Conservation (phyloP, 805 yeast species). For the Cyberlindnera suaveolens region DNA sequence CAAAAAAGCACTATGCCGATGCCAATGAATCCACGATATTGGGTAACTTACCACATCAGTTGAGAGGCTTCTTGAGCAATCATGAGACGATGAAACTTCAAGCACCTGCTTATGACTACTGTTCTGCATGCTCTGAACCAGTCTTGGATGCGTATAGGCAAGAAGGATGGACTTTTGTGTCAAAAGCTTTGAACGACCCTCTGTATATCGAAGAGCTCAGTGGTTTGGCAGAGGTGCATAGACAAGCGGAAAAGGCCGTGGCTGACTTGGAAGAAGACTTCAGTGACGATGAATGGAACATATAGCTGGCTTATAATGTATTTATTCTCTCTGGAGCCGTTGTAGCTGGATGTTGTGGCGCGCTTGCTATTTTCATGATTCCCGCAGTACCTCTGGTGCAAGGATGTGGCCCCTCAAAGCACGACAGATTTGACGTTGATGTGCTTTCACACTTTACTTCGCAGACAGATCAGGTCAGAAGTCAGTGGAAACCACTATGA, state of each 20-base stretch:
- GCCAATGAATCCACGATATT: constrained; percentile 33
- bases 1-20: constrained; percentile 32
- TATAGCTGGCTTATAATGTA: neutral
- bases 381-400: too few relatives aligned
- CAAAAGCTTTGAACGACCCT: constrained; percentile 58
- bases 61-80: constrained; percentile 75
- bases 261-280: constrained; percentile 22
- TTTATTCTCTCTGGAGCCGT: neutral
- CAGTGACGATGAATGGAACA: constrained; percentile 20
- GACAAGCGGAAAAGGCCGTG: constrained; percentile 49
- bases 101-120: constrained; percentile 68
- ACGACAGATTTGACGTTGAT: too few relatives aligned
- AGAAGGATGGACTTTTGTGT: constrained; percentile 79
- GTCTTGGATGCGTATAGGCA: constrained; percentile 46
- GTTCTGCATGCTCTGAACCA: constrained; percentile 78
- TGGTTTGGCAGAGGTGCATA: constrained; percentile 72
- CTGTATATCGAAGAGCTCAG: constrained; percentile 68
- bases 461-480: too few relatives aligned
- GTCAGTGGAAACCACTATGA: constrained; percentile 1
- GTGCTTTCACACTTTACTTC: too few relatives aligned
- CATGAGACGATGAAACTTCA: constrained; percentile 58
- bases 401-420: too few relatives aligned
- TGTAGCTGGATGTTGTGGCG: neutral
- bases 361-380: too few relatives aligned
- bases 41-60: constrained; percentile 83